These are phyloP conservation scores for Hypoxylon sp. DNA, from an alignment of 2,329 filamentous ascomycete species.

Conservation along the genomic window DNA sequence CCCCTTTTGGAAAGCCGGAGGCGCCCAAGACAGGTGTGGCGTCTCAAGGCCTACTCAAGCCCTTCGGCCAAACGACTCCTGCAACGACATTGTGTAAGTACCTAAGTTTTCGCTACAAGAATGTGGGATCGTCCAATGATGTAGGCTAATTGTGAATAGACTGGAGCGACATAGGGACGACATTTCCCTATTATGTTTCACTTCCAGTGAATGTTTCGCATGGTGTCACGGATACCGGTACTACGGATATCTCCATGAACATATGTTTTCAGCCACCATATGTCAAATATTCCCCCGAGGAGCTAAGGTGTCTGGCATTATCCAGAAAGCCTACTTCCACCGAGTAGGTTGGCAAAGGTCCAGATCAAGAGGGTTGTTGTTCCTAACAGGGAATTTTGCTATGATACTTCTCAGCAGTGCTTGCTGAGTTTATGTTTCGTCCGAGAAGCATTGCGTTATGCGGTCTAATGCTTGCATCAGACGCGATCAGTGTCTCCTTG, in stretches of 20 bases:
- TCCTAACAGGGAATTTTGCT: neutral
- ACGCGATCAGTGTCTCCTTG: neutral
- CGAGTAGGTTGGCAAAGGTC: too few species aligned
- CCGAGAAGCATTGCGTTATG: neutral
- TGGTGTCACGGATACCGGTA: neutral
- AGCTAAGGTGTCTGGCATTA: slow-evolving; percentile 22
- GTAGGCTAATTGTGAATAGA: neutral
- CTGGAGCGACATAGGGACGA: neutral
- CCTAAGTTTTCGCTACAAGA: neutral
- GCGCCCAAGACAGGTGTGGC: too few species aligned
- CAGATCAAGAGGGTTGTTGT: neutral
- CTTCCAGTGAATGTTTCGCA: neutral
- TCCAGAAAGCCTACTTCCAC: neutral
- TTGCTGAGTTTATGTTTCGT: neutral
- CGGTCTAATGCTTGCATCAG: neutral
- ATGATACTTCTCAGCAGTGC: too few species aligned
- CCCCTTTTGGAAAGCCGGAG: neutral
- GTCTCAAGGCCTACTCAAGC: neutral
- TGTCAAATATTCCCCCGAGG: slow-evolving; percentile 31
- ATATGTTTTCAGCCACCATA: slow-evolving; percentile 13
- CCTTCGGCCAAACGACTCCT: neutral
- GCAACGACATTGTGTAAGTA: neutral
- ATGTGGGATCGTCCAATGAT: neutral
- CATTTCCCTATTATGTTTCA: neutral
- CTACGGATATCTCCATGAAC: neutral